phyloP scores from a whole-genome alignment of 768 basidiomycete species.

The Bullera alba region DNA sequence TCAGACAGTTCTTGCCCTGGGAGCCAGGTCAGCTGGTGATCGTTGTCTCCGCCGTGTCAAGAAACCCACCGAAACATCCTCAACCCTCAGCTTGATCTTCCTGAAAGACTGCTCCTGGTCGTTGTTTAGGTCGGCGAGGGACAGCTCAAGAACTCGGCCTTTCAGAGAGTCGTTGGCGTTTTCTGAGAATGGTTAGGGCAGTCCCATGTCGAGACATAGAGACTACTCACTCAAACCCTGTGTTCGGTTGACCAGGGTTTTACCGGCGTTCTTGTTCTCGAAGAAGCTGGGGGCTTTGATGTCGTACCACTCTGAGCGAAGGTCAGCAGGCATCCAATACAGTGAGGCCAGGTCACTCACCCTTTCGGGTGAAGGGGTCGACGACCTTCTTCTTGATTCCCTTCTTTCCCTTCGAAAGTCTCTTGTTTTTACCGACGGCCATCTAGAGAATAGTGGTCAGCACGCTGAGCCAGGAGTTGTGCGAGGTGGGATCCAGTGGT shows the following conservation, averaged over 20 bases:
- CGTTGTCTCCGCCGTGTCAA: background rate
- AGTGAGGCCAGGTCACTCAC: slow-evolving; percentile 49
- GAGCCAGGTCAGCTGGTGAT: slow-evolving; percentile 38
- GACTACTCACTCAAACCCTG: slow-evolving; percentile 83
- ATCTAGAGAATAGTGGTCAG: no score
- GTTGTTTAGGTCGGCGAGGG: slow-evolving; percentile 95
- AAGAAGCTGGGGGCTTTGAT: slow-evolving; percentile 98
- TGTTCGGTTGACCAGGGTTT: slow-evolving; percentile 96
- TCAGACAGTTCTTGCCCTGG: slow-evolving; percentile 98
- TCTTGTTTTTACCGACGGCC: slow-evolving; percentile 75
- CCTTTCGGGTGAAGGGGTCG: slow-evolving; percentile 99
- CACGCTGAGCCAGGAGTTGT: no score
- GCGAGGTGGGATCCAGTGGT: no score
- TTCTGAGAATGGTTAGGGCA: slow-evolving; percentile 52
- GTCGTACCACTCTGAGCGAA: slow-evolving; percentile 84
- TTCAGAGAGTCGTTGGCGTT: slow-evolving; percentile 98
- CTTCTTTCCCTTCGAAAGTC: slow-evolving; percentile 46
- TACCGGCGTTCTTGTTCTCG: slow-evolving; percentile 92
- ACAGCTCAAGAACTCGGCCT: slow-evolving; percentile 92
- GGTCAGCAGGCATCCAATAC: background rate
- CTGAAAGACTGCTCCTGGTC: slow-evolving; percentile 99
- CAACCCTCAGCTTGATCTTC: slow-evolving; percentile 97
- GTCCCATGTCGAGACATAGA: background rate
- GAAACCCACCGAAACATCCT: slow-evolving; percentile 49
- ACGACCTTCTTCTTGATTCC: slow-evolving; percentile 99